Evolutionary conservation across 2,329 filamentous ascomycete genomes (phyloP).

Genomic region (Rhexocercosporidium sp.): DNA sequence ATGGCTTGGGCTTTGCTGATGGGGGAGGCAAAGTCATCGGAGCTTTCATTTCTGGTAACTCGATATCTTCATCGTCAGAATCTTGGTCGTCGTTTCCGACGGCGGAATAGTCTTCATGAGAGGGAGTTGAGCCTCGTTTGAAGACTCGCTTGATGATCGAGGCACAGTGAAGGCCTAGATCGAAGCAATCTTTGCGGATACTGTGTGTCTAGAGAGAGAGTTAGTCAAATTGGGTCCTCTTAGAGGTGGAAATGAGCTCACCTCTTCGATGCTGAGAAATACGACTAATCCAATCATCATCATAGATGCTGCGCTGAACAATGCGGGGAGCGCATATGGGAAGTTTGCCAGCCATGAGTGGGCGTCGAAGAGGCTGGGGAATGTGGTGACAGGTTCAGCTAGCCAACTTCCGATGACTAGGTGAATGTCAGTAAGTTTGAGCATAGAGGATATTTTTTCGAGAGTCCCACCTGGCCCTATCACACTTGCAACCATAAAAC

Average conservation of each 20-base stretch:
- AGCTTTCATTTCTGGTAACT: conserved; percentile 5
- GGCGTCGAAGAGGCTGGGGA: neutral
- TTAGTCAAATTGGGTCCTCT: neutral
- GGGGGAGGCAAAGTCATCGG: neutral
- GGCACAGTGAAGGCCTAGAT: conserved; percentile 9
- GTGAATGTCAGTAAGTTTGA: neutral
- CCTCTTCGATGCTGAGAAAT: conserved; percentile 9
- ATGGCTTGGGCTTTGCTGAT: neutral
- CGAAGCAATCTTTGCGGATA: neutral
- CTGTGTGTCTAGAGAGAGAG: neutral
- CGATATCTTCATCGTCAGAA: conserved; percentile 3
- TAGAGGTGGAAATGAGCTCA: neutral
- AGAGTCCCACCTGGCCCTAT: conserved; percentile 7
- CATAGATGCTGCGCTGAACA: conserved; percentile 12
- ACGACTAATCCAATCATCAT: conserved; percentile 1
- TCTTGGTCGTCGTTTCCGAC: conserved; percentile 9
- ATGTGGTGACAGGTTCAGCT: conserved; percentile 8
- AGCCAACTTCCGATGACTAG: conserved; percentile 10
- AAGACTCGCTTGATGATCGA: neutral
- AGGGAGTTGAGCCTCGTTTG: neutral
- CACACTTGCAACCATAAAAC: conserved; percentile 15
- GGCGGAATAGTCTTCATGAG: conserved; percentile 1
- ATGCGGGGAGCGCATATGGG: conserved; percentile 10
- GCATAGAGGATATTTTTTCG: neutral
- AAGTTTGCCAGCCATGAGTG: conserved; percentile 10